phyloP scores from a whole-genome alignment of 192 early-diverging fungal genomes.

The Coemansia asiatica region DNA sequence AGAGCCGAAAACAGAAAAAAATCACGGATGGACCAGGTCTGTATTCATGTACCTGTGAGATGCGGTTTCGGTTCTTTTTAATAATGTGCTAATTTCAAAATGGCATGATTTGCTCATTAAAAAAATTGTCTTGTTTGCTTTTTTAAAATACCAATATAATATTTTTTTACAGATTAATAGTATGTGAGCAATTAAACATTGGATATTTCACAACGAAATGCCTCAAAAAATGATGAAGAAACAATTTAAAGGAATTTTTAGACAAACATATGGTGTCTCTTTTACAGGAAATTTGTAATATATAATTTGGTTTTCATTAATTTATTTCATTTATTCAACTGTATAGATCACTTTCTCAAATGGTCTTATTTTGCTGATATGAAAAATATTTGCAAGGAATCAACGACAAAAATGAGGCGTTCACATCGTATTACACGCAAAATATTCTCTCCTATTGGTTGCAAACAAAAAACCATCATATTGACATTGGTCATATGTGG shows the following conservation, averaged over 20 bases:
- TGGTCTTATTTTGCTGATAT: not conserved
- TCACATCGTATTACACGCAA: too few relatives aligned
- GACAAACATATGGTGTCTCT: not conserved
- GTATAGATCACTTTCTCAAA: not conserved
- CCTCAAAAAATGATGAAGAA: not conserved
- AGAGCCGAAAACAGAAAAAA: not conserved
- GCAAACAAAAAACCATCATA: not conserved
- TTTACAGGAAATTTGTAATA: not conserved
- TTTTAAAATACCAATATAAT: too few relatives aligned
- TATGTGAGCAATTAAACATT: not conserved
- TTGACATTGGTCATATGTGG: slow-evolving; percentile 2
- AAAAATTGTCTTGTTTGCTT: too few relatives aligned
- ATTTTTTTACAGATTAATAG: too few relatives aligned
- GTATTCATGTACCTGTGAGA: not conserved
- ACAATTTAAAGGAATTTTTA: not conserved
- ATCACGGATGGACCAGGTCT: not conserved
- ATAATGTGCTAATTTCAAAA: not conserved
- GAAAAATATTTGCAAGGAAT: not conserved
- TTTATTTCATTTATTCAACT: not conserved
- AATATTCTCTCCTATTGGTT: not conserved
- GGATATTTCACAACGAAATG: too few relatives aligned
- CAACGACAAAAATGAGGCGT: not conserved
- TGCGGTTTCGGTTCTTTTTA: not conserved
- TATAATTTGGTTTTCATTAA: not conserved
- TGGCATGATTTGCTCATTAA: not conserved